Base-by-base conservation (phyloP, 1,284 basidiomycete species). In the Ganoderma lingzhi region DNA sequence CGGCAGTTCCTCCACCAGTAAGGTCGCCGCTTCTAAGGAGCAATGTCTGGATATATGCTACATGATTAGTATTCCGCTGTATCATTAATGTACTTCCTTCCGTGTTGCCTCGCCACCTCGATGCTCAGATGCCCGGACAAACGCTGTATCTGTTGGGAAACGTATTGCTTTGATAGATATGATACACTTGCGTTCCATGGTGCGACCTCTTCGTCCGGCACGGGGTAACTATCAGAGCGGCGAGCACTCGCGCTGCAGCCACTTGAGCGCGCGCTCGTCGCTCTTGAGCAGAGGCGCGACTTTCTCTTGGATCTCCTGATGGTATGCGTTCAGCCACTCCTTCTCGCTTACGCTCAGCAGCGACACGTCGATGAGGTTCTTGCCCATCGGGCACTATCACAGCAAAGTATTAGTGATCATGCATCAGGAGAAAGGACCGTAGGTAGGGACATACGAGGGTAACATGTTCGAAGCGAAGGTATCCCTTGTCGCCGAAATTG, bases 241-340 rank as follows among this genome's bases (percentile, higher is more conserved):
- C n/a, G 84, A 80, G 69, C 87, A 90, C 79, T 95, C 91, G 74
- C 85, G 87, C 82, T 90, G 84, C 71, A 98, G 82, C 96, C 96
- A 99, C 65, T 82, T 84, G 72, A 93, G 75, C 1, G 96, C 96
- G 65, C 90, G 84, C 65, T 80, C 77, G 76, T 98, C 96, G 73
- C 88, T 84, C 74, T 86, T 77, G 53, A 99, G 81, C 71, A 94
- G 77, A 9, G 95, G 95, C 4, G 85, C 85, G 3, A 99, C 86
- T 82, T 98, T 98, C 68, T 86, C 83, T 77, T 86, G 83, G 0
- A 93, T 88, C 78, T 96, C 93, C 6, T 84, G 84, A 79, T 99
- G 96, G 79, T 99, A 99, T 3, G 80, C 84, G 77, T 99, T 91
- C 71, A 99, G 72, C 97, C 97, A 99, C 64, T 80, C 80, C 72